Conservation (phyloP, 306 rosid species). For the Inga oerstediana region DNA sequence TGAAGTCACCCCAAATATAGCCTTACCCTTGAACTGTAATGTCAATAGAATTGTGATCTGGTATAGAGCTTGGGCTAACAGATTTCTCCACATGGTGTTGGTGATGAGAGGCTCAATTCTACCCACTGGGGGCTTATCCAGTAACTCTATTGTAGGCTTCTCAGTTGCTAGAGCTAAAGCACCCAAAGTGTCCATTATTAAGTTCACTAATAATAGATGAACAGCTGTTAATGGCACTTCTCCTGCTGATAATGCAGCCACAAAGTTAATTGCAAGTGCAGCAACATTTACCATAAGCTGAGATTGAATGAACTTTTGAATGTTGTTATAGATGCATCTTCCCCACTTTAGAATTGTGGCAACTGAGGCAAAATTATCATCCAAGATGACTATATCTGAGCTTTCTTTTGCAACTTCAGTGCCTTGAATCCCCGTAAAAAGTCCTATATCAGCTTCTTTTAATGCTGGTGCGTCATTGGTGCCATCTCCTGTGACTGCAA, state of each 20-base stretch:
- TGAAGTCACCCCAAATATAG: constrained; percentile 23
- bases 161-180: constrained; percentile 34
- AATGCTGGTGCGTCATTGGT: constrained; percentile 38
- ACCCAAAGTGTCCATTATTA: constrained; percentile 34
- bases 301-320: constrained; percentile 36
- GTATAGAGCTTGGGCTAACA: constrained; percentile 26
- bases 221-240: constrained; percentile 29
- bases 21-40: constrained; percentile 18
- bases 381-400: constrained; percentile 39
- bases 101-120: constrained; percentile 27
- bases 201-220: constrained; percentile 32
- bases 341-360: constrained; percentile 32
- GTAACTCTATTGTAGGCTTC: constrained; percentile 24
- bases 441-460: constrained; percentile 37
- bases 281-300: constrained; percentile 31
- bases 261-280: constrained; percentile 21
- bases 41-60: constrained; percentile 24
- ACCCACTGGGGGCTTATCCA: not conserved
- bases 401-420: constrained; percentile 36
- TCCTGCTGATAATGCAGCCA: constrained; percentile 23
- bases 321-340: constrained; percentile 29
- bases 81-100: constrained; percentile 33
- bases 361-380: constrained; percentile 30
- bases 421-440: constrained; percentile 41
- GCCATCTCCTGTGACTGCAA: constrained; percentile 40